phyloP scores from a whole-genome alignment of 352 stramenopile species.

The Globisporangium middletonii region DNA sequence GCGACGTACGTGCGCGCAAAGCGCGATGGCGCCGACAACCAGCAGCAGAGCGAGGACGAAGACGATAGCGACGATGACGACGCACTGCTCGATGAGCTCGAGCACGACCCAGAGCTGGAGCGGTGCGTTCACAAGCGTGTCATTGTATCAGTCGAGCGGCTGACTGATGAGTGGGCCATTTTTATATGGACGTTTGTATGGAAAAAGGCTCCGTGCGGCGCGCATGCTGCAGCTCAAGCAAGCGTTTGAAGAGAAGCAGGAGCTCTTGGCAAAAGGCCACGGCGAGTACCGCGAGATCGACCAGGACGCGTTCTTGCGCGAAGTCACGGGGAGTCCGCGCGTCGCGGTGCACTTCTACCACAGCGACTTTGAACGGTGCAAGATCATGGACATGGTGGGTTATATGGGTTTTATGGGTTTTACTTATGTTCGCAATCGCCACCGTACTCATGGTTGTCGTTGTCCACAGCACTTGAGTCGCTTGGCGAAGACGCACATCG shows the following conservation, averaged over 20 bases:
- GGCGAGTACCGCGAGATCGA: constrained; percentile 87
- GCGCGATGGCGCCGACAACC: constrained; percentile 1
- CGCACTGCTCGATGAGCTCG: constrained; percentile 53
- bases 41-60: constrained; percentile 11
- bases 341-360: constrained; percentile 96
- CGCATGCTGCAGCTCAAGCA: constrained; percentile 71
- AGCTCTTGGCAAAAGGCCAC: constrained; percentile 62
- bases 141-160: background rate
- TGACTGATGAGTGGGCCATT: background rate
- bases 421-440: background rate
- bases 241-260: constrained; percentile 53
- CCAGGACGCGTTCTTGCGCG: constrained; percentile 94
- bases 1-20: constrained; percentile 19
- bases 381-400: constrained; percentile 93
- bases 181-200: background rate
- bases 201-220: constrained; percentile 69
- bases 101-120: constrained; percentile 76
- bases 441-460: background rate
- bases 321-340: constrained; percentile 85
- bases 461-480: constrained; percentile 37
- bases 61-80: constrained; percentile 48
- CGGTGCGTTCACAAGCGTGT: constrained; percentile 20
- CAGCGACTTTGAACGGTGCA: constrained; percentile 95
- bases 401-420: background rate
- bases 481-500: constrained; percentile 62